phyloP scores from a whole-genome alignment of 352 stramenopile species.

The Globisporangium nagaii region DNA sequence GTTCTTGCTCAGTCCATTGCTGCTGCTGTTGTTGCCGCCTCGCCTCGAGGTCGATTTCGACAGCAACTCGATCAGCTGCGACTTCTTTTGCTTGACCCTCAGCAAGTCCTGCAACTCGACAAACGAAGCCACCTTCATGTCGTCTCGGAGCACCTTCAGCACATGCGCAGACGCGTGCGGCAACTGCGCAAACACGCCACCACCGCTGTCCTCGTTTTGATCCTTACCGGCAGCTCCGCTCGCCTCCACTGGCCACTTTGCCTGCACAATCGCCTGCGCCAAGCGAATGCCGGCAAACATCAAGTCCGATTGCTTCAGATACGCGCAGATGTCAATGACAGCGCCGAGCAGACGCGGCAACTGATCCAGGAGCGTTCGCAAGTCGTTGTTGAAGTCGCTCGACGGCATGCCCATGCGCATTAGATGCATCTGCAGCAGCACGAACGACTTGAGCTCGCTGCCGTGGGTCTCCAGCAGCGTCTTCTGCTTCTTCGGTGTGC shows the following conservation, averaged over 20 bases:
- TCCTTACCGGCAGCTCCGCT: neutral
- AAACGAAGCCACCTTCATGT: constrained; percentile 25
- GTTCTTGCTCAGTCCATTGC: constrained; percentile 17
- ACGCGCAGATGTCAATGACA: constrained; percentile 84
- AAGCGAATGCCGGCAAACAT: constrained; percentile 50
- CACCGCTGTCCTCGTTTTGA: neutral
- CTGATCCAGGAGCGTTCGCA: constrained; percentile 95
- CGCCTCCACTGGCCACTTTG: constrained; percentile 37
- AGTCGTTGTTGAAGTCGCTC: constrained; percentile 97
- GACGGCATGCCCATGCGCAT: constrained; percentile 91
- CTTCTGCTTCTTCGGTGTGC: constrained; percentile 41
- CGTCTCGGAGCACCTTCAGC: constrained; percentile 18
- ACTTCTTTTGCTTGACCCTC: constrained; percentile 22
- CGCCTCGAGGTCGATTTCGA: constrained; percentile 16
- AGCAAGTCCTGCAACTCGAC: constrained; percentile 30
- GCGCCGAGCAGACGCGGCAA: constrained; percentile 93
- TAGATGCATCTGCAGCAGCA: constrained; percentile 95
- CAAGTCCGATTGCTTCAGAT: constrained; percentile 42
- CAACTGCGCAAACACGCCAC: constrained; percentile 35
- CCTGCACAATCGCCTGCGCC: constrained; percentile 51
- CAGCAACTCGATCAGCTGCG: constrained; percentile 26
- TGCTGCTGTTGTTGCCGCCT: constrained; percentile 3
- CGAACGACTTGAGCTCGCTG: constrained; percentile 79
- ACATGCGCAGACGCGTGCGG: constrained; percentile 32
- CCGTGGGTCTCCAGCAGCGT: constrained; percentile 66